Evolutionary conservation across 306 rosid genomes (phyloP).

Genomic region (Pterocarpus macrocarpus): DNA sequence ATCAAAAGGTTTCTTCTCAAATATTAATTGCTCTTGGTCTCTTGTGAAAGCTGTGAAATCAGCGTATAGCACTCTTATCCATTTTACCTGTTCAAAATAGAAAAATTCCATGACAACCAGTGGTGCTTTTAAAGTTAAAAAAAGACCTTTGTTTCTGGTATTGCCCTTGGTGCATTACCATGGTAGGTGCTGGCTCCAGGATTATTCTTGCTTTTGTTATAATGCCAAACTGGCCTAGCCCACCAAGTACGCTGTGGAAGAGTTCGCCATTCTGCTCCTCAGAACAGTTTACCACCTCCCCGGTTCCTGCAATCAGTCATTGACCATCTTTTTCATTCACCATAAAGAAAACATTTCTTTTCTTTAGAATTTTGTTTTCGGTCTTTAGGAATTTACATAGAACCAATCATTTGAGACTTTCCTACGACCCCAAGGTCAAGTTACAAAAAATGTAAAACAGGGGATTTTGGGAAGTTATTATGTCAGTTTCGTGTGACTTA

Average conservation of each 20-base stretch:
- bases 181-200: conserved; percentile 86
- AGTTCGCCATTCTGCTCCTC: conserved; percentile 75
- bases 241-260: conserved; percentile 94
- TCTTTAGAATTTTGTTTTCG: neutral
- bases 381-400: neutral
- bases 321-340: conserved; percentile 22
- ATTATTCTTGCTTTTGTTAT: conserved; percentile 85
- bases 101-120: neutral
- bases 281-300: conserved; percentile 83
- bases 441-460: neutral
- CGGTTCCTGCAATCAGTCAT: conserved; percentile 77
- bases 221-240: conserved; percentile 97
- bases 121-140: neutral
- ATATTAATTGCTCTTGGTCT: conserved; percentile 87
- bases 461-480: neutral
- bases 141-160: conserved; percentile 6
- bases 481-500: conserved; percentile 23
- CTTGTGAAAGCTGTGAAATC: conserved; percentile 63
- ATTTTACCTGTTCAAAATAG: conserved; percentile 54
- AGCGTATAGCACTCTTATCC: conserved; percentile 74
- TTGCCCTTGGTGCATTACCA: conserved; percentile 53
- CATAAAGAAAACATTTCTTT: neutral
- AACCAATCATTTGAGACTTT: neutral
- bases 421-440: conserved; percentile 31
- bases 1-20: conserved; percentile 68